Percentiles rank a stretch among this genome's conserved stretches.
These are phyloP conservation scores for Pisolithus tinctorius DNA, from an alignment of 768 basidiomycete species.

Conservation along the genomic window DNA sequence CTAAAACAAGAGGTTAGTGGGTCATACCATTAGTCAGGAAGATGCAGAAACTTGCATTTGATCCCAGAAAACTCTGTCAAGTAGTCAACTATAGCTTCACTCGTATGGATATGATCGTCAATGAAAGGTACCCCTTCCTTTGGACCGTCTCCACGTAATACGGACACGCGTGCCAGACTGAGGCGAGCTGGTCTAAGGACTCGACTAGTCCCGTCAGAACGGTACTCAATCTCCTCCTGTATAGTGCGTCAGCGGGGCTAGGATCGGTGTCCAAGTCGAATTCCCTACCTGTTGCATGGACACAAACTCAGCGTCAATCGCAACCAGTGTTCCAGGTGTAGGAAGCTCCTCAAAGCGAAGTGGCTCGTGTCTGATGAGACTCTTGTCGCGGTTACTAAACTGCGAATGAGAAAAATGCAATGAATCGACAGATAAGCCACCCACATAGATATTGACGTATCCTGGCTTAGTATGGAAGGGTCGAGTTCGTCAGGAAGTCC, in stretches of 20 bases:
- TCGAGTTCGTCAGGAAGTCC: constrained; percentile 63
- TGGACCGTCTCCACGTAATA: constrained; percentile 77
- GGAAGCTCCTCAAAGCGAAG: constrained; percentile 74
- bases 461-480: constrained; percentile 67
- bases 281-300: constrained; percentile 79
- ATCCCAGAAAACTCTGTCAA: constrained; percentile 97
- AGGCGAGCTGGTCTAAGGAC: constrained; percentile 87
- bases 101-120: constrained; percentile 97
- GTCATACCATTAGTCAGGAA: background rate
- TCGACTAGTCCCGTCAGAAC: constrained; percentile 92
- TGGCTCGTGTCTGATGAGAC: constrained; percentile 70
- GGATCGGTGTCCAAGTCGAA: background rate
- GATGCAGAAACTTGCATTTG: constrained; percentile 52
- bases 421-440: constrained; percentile 15
- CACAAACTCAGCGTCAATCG: constrained; percentile 98
- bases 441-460: constrained; percentile 84
- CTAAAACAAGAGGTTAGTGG: constrained; percentile 34
- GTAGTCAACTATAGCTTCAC: constrained; percentile 93
- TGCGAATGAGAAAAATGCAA: background rate
- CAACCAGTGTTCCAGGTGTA: constrained; percentile 76
- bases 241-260: background rate
- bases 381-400: constrained; percentile 67
- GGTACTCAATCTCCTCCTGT: constrained; percentile 91
- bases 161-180: constrained; percentile 91
- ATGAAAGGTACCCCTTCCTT: constrained; percentile 88